Conservation (phyloP, 2,329 filamentous ascomycete genomes). For the Nothophoma quercina region DNA sequence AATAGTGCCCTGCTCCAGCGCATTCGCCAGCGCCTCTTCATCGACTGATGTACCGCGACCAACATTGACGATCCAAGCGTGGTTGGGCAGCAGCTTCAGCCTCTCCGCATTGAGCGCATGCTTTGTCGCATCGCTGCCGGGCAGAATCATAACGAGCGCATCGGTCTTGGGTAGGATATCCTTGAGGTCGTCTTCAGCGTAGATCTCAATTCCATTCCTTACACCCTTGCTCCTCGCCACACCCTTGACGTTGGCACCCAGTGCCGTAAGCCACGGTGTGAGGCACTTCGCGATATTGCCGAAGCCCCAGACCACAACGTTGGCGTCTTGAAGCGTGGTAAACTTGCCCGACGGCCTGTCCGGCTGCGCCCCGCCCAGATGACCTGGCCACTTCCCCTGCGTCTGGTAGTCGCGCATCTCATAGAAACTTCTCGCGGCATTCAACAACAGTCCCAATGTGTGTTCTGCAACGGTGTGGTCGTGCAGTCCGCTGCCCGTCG, state of each 20-base stretch:
- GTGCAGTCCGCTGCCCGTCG: constrained; percentile 69
- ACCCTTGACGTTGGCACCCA: constrained; percentile 67
- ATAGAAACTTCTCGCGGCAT: constrained; percentile 64
- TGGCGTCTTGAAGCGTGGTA: constrained; percentile 66
- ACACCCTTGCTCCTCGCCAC: constrained; percentile 66
- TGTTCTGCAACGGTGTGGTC: constrained; percentile 72
- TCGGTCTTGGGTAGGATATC: constrained; percentile 65
- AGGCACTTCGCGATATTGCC: constrained; percentile 71
- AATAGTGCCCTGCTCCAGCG: constrained; percentile 72
- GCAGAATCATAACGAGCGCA: constrained; percentile 66
- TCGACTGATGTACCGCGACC: constrained; percentile 79
- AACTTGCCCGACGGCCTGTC: constrained; percentile 65
- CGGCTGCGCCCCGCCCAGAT: constrained; percentile 68
- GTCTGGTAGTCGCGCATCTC: constrained; percentile 70
- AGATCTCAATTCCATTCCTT: constrained; percentile 65
- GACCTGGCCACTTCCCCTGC: constrained; percentile 64
- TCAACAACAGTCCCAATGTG: constrained; percentile 65
- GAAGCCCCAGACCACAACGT: constrained; percentile 69
- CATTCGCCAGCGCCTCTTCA: constrained; percentile 71
- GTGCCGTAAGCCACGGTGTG: constrained; percentile 60
- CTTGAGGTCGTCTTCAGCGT: constrained; percentile 61
- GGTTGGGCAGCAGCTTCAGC: constrained; percentile 67
- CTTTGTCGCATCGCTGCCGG: constrained; percentile 64
- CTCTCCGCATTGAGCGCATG: constrained; percentile 67
- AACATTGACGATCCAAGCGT: constrained; percentile 75